Conservation (phyloP, 768 basidiomycete genomes). For the Podaxis carcinomalis region DNA sequence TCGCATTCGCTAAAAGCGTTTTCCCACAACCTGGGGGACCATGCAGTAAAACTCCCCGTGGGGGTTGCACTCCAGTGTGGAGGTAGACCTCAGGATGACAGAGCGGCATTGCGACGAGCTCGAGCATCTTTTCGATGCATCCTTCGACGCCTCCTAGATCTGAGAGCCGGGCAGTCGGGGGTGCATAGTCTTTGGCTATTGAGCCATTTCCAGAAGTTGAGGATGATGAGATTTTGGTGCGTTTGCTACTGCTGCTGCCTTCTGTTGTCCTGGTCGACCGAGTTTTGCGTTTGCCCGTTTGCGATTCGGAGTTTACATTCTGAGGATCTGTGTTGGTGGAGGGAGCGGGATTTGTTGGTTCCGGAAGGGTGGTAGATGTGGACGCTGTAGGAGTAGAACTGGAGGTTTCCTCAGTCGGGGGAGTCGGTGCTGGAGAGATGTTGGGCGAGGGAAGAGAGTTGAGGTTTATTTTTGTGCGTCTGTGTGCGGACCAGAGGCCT, state of each 20-base stretch:
- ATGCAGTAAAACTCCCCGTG: conserved; percentile 87
- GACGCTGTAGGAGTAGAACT: conserved; percentile 15
- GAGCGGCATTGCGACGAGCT: conserved; percentile 94
- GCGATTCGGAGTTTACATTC: conserved; percentile 13
- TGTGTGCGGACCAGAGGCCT: conserved; percentile 67
- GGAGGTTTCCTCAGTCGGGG: conserved; percentile 20
- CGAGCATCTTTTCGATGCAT: conserved; percentile 89
- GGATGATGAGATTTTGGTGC: conserved; percentile 39
- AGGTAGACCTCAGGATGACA: conserved; percentile 94
- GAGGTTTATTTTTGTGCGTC: conserved; percentile 62
- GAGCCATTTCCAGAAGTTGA: conserved; percentile 22
- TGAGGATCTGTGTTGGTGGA: conserved; percentile 14
- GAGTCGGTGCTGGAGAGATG: conserved; percentile 20
- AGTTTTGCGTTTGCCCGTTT: conserved; percentile 55
- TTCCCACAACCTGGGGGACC: conserved; percentile 98
- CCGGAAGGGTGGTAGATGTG: conserved; percentile 11
- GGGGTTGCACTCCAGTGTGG: conserved; percentile 89
- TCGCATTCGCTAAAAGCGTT: conserved; percentile 89
- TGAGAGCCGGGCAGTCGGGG: conserved; percentile 72
- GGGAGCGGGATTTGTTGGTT: conserved; percentile 11
- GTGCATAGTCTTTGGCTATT: conserved; percentile 59
- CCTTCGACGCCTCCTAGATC: conserved; percentile 85
- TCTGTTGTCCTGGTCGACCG: conserved; percentile 49
- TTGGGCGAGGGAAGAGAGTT: conserved; percentile 39
- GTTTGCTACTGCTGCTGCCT: conserved; percentile 47